phyloP scores from a whole-genome alignment of 2,329 filamentous ascomycete species.

The Arthrobotrys pseudoclavata region DNA sequence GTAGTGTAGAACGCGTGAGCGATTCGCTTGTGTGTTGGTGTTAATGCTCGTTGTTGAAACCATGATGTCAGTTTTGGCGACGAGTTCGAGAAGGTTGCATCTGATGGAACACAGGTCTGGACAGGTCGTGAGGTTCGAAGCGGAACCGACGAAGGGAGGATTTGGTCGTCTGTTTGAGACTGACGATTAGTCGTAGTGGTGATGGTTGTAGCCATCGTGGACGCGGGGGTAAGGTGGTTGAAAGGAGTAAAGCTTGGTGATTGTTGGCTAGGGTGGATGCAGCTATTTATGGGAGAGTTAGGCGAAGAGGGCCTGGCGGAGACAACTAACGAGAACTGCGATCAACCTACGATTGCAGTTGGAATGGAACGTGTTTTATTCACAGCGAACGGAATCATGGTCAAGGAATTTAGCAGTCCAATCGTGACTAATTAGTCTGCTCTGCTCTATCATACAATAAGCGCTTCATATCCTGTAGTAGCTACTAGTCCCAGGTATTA shows the following conservation, averaged over 20 bases:
- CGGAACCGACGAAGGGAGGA: constrained; percentile 16
- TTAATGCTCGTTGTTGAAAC: constrained; percentile 33
- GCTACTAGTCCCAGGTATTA: background rate
- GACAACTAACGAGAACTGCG: background rate
- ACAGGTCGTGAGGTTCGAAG: background rate
- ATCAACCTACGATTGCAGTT: background rate
- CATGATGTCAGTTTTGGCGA: constrained; percentile 37
- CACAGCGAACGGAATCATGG: background rate
- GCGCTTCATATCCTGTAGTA: background rate
- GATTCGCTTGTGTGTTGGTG: constrained; percentile 53
- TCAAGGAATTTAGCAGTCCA: constrained; percentile 1
- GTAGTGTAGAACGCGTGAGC: constrained; percentile 43
- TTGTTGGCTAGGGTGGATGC: constrained; percentile 14
- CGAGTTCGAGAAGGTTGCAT: constrained; percentile 15
- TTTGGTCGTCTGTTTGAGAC: constrained; percentile 15
- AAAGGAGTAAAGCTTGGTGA: constrained; percentile 13
- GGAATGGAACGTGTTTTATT: background rate
- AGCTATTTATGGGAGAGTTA: constrained; percentile 9
- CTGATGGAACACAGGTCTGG: background rate
- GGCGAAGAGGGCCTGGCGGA: background rate
- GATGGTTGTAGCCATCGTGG: constrained; percentile 32
- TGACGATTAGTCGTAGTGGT: constrained; percentile 3
- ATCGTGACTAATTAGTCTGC: background rate
- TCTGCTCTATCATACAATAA: constrained; percentile 26
- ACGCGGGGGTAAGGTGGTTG: constrained; percentile 8